Evolutionary conservation across 225 moss, liverwort and hornwort genomes (phyloP).

Genomic region (Thuidium tamariscinum): DNA sequence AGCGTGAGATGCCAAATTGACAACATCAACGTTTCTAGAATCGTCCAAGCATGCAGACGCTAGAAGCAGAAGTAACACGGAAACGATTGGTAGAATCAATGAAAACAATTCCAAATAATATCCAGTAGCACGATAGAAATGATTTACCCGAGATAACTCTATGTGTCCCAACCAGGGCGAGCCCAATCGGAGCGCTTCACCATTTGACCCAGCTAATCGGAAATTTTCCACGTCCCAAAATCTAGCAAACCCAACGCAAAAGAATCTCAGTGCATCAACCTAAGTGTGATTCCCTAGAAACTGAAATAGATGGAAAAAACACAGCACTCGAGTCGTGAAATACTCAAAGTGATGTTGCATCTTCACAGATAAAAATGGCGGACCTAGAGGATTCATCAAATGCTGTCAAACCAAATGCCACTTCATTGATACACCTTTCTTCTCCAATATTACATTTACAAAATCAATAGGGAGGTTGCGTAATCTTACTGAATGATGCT

Average conservation of each 20-base stretch:
- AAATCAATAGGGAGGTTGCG: neutral
- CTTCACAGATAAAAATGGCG: neutral
- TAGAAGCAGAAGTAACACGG: neutral
- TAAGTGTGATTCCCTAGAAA: neutral
- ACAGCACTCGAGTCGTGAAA: neutral
- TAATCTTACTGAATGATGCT: conserved; percentile 51
- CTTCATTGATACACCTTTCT: neutral
- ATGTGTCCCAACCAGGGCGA: conserved; percentile 91
- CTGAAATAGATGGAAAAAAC: neutral
- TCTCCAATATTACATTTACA: neutral
- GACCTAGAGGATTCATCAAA: neutral
- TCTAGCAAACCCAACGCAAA: conserved; percentile 11
- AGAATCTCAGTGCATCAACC: neutral
- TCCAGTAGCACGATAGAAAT: neutral
- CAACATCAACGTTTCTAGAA: neutral
- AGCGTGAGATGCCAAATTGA: neutral
- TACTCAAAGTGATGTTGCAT: neutral
- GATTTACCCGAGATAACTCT: conserved; percentile 41
- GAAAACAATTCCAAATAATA: neutral
- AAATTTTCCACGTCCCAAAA: conserved; percentile 41
- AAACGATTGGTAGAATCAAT: neutral
- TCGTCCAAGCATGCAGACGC: neutral
- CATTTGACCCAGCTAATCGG: conserved; percentile 15
- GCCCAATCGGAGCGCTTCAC: conserved; percentile 30
- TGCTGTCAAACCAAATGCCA: neutral